Evolutionary conservation across 768 basidiomycete species (phyloP).

Genomic region (Myochromella boudieri): DNA sequence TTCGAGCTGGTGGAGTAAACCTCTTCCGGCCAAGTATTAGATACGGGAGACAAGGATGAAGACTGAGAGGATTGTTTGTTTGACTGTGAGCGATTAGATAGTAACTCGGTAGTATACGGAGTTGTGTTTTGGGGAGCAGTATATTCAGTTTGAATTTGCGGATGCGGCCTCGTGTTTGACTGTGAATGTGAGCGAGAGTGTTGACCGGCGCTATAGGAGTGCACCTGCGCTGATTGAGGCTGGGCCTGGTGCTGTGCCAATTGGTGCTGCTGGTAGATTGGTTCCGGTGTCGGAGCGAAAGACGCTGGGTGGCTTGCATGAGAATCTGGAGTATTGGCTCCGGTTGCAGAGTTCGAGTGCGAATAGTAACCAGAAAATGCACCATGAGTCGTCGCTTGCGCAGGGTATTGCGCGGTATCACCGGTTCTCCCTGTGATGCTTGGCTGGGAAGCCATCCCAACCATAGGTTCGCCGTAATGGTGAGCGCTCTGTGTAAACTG

Average conservation of each 20-base stretch:
- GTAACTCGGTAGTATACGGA: constrained; percentile 6
- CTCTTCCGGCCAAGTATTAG: constrained; percentile 20
- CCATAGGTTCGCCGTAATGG: constrained; percentile 22
- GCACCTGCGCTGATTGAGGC: too few species aligned
- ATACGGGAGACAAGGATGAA: constrained; percentile 20
- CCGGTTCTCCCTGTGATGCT: constrained; percentile 11
- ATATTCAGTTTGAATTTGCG: constrained; percentile 13
- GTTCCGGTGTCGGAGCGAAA: constrained; percentile 27
- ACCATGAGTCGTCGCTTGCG: constrained; percentile 11
- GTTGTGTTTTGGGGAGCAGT: constrained; percentile 1
- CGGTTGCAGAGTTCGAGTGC: constrained; percentile 16
- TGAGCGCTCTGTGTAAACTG: constrained; percentile 26
- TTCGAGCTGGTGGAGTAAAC: constrained; percentile 13
- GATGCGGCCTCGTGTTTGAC: background rate
- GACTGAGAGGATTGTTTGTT: constrained; percentile 16
- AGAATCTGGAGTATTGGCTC: constrained; percentile 12
- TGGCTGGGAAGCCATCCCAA: constrained; percentile 22
- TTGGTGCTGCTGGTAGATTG: constrained; percentile 25
- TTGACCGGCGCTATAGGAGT: background rate
- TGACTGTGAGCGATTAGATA: constrained; percentile 6
- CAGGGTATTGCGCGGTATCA: constrained; percentile 13
- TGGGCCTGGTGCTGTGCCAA: constrained; percentile 14
- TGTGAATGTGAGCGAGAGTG: constrained; percentile 5
- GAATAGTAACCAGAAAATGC: constrained; percentile 15
- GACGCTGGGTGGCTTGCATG: constrained; percentile 20